A percentile compares a stretch with the other conserved stretches of the same genome.
Conservation (phyloP, 129 eudicot species). For the Pseudognaphalium luteoalbum region DNA sequence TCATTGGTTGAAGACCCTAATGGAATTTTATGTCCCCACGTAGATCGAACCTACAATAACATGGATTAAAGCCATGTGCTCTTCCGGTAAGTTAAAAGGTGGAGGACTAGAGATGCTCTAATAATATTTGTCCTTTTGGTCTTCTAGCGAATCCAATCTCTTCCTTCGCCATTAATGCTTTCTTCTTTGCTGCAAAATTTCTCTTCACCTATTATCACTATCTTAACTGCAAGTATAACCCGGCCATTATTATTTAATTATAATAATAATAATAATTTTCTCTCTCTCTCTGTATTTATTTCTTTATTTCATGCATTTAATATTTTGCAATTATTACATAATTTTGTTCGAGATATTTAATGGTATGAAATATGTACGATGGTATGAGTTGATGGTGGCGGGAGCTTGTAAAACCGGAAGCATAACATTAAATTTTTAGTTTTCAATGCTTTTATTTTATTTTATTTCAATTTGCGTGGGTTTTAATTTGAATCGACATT, state of each 20-base stretch:
- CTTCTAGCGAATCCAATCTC: conserved; percentile 21
- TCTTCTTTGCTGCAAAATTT: conserved; percentile 22
- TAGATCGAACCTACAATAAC: no score
- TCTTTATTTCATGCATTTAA: conserved; percentile 17
- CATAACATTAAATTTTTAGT: conserved; percentile 24
- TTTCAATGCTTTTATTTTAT: conserved; percentile 16
- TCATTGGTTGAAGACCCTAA: no score
- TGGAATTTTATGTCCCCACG: no score
- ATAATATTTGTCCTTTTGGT: conserved; percentile 22
- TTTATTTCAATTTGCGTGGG: neutral
- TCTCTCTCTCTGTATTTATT: conserved; percentile 9
- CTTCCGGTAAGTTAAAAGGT: no score
- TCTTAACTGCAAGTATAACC: conserved; percentile 30
- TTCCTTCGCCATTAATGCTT: conserved; percentile 28
- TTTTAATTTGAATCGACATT: conserved; percentile 19
- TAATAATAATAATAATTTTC: no score
- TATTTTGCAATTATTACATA: conserved; percentile 7
- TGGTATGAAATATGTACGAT: neutral
- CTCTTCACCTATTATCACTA: conserved; percentile 20
- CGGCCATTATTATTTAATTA: neutral
- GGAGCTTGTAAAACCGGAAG: conserved; percentile 38
- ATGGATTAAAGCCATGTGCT: no score
- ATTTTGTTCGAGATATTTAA: neutral
- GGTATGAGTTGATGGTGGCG: conserved; percentile 20
- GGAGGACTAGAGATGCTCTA: no score